A percentile compares a stretch with the other conserved stretches of the same genome.
These are phyloP conservation scores for Tolypocladium sp. DNA, from an alignment of 2,329 filamentous ascomycete genomes.

Conservation along the genomic window DNA sequence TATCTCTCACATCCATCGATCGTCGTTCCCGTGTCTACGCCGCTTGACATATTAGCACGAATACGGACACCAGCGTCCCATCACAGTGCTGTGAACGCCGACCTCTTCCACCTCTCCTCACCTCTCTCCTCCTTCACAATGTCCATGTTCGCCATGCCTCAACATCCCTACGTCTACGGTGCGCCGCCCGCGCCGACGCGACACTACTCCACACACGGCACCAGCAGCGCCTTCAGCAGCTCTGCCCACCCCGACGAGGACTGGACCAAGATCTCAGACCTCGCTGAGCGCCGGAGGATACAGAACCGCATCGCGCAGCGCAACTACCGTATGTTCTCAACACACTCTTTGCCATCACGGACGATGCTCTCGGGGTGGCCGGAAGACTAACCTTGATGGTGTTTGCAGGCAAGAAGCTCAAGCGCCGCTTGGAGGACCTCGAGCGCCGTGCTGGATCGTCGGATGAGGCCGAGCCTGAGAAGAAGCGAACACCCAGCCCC, in stretches of 20 bases:
- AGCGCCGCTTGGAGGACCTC: slow-evolving; percentile 78
- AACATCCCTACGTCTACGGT: slow-evolving; percentile 22
- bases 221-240: slow-evolving; percentile 89
- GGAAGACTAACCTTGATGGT: not conserved
- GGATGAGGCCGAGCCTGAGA: slow-evolving; percentile 37
- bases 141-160: slow-evolving; percentile 26
- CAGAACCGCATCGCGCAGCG: slow-evolving; percentile 97
- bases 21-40: not conserved
- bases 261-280: slow-evolving; percentile 98
- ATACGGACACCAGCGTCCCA: not conserved
- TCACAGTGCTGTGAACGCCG: not conserved
- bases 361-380: not conserved
- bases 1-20: not conserved
- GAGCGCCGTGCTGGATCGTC: slow-evolving; percentile 62
- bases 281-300: slow-evolving; percentile 86
- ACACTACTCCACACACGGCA: slow-evolving; percentile 64
- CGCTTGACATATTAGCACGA: not conserved
- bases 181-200: slow-evolving; percentile 35
- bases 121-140: slow-evolving; percentile 15
- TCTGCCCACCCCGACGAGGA: slow-evolving; percentile 95
- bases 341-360: not conserved
- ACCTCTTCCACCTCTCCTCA: not conserved
- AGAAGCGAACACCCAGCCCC: slow-evolving; percentile 22
- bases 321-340: slow-evolving; percentile 70
- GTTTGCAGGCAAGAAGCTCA: slow-evolving; percentile 73